Percentiles rank a stretch among this genome's conserved stretches.
phyloP scores from a whole-genome alignment of 2,329 filamentous ascomycete genomes.

The Pseudopithomyces chartarum region DNA sequence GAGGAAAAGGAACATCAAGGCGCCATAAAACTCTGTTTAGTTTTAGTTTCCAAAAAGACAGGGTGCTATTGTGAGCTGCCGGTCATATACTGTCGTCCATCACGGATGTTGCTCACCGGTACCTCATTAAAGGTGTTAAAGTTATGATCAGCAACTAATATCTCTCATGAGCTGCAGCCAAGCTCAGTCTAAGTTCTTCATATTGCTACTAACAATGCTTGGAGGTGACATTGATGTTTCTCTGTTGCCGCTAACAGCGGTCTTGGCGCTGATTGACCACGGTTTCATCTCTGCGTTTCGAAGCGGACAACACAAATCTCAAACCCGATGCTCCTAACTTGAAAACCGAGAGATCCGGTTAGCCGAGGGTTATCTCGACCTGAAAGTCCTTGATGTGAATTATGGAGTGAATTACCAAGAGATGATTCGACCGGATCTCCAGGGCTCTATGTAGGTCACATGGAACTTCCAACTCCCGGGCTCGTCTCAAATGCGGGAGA shows the following conservation, averaged over 20 bases:
- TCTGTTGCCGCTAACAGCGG: conserved; percentile 1
- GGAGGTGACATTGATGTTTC: not conserved
- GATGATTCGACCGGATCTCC: too few relatives aligned
- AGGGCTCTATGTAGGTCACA: too few relatives aligned
- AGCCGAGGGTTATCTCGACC: not conserved
- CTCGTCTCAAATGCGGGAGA: too few relatives aligned
- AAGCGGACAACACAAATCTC: not conserved
- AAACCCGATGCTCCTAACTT: not conserved
- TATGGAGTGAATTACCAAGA: not conserved
- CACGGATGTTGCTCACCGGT: too few relatives aligned
- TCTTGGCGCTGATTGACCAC: conserved; percentile 11
- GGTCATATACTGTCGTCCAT: too few relatives aligned
- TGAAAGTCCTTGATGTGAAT: not conserved
- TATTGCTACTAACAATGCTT: conserved; percentile 4
- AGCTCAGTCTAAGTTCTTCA: conserved; percentile 4
- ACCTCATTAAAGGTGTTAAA: not conserved
- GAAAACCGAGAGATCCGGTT: not conserved
- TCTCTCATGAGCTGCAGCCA: conserved; percentile 11
- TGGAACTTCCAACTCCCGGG: too few relatives aligned
- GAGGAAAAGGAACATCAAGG: not conserved
- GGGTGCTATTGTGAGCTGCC: too few relatives aligned
- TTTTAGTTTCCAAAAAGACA: too few relatives aligned
- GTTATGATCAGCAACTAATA: not conserved
- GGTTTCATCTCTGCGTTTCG: conserved; percentile 16
- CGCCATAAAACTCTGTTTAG: not conserved